Base-by-base conservation (phyloP, 768 basidiomycete species). In the Cubamyces sp. region DNA sequence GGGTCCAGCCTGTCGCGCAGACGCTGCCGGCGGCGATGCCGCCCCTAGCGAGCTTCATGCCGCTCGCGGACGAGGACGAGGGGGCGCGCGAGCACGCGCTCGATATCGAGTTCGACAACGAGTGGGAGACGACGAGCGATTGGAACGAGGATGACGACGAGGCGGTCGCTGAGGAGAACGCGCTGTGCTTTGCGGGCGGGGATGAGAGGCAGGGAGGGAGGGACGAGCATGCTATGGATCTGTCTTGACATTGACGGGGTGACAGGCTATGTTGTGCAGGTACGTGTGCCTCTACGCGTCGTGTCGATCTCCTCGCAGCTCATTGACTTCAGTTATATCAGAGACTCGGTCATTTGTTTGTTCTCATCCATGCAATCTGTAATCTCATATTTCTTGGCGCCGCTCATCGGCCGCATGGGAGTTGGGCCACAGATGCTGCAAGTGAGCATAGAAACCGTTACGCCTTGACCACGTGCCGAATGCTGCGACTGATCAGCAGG, bases 61-160 rank as follows among this genome's bases (percentile, higher is more conserved):
- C 87, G 1, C 73, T 88, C 21, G 78, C 81, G 8, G 82, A 82
- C 45, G 71, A 80, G 2, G 76, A 71, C 15, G 82, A 83, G 53
- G 84, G 83, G 0, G 82, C 82, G 46, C 83, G 84, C 42, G 87
- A 90, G 70, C 67, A 87, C 40, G 78, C 86, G 19, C 75, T 89
- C 46, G 92, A 92, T 66, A 88, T 93, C 57, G 91, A 93, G 73
- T 94, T 93, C 68, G 91, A 94, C 69, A 92, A 92, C 64, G 90
- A 90, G 63, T 94, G 92, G 91, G 92, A 93, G 73, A 85, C 90
- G 43, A 91, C 89, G 53, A 92, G 91, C 66, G 91, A 92, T 75
- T 93, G 91, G 90, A 93, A 93, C 73, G 91, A 92, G 73, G 91
- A 93, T 64, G 91, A 93, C 68, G 87, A 88, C 2, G 91, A 93